Evolutionary conservation across 208 protist genomes (phyloP), one percentile per base, ranked within the genome.

Genomic region (Leptomonas pyrrhocoris): DNA sequence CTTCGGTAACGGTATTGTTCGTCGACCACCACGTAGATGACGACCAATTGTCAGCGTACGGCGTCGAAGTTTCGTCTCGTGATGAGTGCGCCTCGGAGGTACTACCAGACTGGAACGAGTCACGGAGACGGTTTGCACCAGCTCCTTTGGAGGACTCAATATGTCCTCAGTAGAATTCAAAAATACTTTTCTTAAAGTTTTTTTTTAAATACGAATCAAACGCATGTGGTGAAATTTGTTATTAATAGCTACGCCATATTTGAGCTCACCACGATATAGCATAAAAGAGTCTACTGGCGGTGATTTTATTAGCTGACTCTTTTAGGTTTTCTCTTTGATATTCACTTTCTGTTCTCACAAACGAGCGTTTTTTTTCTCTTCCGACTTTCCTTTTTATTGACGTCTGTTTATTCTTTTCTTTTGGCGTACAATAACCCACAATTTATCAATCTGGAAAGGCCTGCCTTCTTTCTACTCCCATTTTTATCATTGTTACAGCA

Each of bases 11-110:
- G 6, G 63, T 65, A 38, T 18, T 74, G n/a, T 67, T 74, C 38
- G 68, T 74, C 38, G 68, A 74, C 55, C 59, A 74, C 42, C 68
- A 66, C 28, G 23, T 56, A 13, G 68, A 74, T 43, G 43, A 68
- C 38, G 68, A 67, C 25, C 60, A 74, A 34, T 19, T 62, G 30
- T 74, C 60, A 16, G 28, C 40, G 3, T 67, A 68, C 25, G 27
- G 38, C 40, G 43, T 62, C 8, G 58, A 68, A 34, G 42, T 53
- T 12, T 21, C 51, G 28, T 62, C 19, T 42, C 51, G 68, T 38
- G 60, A 74, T 12, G 51, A 68, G 2, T 62, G 28, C 27, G 16
- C 54, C 23, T 28, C 48, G 19, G 34, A 68, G 0, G 49, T 61
- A 9, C 27, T 74, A 16, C 43, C 30, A 8, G 68, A 60, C 28